Evolutionary conservation across 164 flowering plant genomes (phyloP).

Genomic region (Tetrastigma voinierianum): DNA sequence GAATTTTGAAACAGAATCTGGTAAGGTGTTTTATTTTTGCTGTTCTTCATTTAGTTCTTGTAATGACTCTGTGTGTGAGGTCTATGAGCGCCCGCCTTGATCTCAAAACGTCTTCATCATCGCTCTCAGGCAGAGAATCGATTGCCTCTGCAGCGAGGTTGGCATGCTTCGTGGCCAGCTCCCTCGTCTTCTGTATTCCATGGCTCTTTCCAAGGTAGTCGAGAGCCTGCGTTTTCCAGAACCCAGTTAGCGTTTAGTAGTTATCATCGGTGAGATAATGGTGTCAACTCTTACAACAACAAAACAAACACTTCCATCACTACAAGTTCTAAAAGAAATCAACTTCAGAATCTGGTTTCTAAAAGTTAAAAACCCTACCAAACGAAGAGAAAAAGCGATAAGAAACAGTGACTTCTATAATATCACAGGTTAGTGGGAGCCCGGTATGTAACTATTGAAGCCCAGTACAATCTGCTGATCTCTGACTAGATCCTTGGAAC

Average conservation of each 20-base stretch:
- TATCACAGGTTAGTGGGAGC: not conserved
- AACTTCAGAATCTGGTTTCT: no score
- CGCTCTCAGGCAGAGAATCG: constrained; percentile 68
- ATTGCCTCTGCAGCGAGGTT: constrained; percentile 77
- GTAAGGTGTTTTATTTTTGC: not conserved
- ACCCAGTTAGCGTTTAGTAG: no score
- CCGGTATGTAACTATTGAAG: not conserved
- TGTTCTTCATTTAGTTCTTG: constrained; percentile 64
- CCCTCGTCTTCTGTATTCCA: constrained; percentile 74
- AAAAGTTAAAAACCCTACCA: no score
- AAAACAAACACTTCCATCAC: no score
- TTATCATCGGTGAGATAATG: not conserved
- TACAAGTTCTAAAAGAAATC: no score
- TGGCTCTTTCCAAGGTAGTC: constrained; percentile 79
- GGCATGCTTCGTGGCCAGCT: constrained; percentile 81
- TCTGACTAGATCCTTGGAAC: not conserved
- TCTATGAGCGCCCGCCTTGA: constrained; percentile 86
- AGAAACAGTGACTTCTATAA: no score
- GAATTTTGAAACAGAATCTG: not conserved
- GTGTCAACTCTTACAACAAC: not conserved
- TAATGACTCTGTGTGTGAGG: constrained; percentile 70
- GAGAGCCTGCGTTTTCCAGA: constrained; percentile 55
- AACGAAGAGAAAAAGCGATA: no score
- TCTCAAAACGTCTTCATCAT: constrained; percentile 64
- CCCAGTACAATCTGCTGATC: not conserved